These are phyloP conservation scores for Zanthoxylum bungeanum DNA, from an alignment of 345 rosid species.

Conservation along the genomic window DNA sequence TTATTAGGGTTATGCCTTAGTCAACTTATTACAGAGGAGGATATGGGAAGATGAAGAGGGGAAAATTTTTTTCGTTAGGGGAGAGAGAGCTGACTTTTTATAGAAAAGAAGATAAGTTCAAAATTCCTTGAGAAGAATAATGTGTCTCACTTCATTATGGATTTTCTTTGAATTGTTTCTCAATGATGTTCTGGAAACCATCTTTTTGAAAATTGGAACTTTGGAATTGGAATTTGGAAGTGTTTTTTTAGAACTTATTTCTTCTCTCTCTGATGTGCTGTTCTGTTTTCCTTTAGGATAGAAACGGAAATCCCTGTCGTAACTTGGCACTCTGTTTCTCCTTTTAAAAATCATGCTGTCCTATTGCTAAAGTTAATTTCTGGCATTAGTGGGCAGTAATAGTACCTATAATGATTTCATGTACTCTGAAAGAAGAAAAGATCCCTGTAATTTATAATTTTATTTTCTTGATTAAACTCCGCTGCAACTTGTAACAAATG, in stretches of 20 bases:
- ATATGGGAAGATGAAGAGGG: background rate
- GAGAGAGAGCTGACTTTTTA: background rate
- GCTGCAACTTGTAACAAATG: background rate
- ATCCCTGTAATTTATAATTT: background rate
- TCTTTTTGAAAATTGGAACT: background rate
- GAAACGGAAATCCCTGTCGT: background rate
- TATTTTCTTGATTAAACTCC: background rate
- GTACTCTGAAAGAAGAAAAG: background rate
- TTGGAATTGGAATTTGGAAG: background rate
- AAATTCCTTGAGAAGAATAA: background rate
- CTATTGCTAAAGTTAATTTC: background rate
- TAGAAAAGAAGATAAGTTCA: background rate
- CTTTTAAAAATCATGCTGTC: background rate
- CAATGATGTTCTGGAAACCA: background rate
- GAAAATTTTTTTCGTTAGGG: background rate
- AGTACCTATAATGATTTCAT: background rate
- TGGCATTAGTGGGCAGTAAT: background rate
- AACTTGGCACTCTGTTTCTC: background rate
- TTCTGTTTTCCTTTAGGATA: background rate
- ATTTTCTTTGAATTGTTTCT: background rate
- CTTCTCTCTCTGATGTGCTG: background rate
- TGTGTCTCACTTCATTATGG: background rate
- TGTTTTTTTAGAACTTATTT: background rate
- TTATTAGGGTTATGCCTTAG: background rate
- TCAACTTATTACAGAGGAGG: background rate